A percentile compares a stretch with the other conserved stretches of the same genome.
phyloP scores from a whole-genome alignment of 345 rosid species.

The Eucalyptus rudis region DNA sequence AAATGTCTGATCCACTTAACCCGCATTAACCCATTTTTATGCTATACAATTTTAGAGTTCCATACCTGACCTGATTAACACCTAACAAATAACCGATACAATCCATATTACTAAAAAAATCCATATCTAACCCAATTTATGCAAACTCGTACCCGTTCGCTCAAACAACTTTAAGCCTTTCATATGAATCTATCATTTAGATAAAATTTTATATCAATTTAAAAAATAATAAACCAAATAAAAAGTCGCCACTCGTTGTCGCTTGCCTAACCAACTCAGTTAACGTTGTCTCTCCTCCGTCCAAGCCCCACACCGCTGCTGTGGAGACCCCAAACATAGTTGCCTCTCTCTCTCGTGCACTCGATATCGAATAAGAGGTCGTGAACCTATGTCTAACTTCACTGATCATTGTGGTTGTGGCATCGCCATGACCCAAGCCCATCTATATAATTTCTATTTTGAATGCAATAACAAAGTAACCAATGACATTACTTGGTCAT shows the following conservation, averaged over 20 bases:
- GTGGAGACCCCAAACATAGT: neutral
- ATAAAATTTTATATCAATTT: too few relatives aligned
- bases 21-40: neutral
- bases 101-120: neutral
- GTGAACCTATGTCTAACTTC: neutral
- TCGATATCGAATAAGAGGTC: too few relatives aligned
- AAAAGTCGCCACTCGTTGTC: too few relatives aligned
- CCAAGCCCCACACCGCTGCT: neutral
- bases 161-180: neutral
- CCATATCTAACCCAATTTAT: neutral
- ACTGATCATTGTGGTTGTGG: neutral
- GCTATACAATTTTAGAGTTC: neutral
- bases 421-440: neutral
- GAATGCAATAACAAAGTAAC: neutral
- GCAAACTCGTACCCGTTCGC: neutral
- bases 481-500: neutral
- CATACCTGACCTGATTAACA: neutral
- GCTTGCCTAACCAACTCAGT: too few relatives aligned
- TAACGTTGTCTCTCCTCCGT: too few relatives aligned
- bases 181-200: too few relatives aligned
- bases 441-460: neutral
- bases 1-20: neutral
- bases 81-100: neutral
- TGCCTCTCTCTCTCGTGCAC: too few relatives aligned
- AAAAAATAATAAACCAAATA: too few relatives aligned